These are phyloP conservation scores for Fraxinus americana DNA, from an alignment of 257 asterid genomes.

Conservation along the genomic window DNA sequence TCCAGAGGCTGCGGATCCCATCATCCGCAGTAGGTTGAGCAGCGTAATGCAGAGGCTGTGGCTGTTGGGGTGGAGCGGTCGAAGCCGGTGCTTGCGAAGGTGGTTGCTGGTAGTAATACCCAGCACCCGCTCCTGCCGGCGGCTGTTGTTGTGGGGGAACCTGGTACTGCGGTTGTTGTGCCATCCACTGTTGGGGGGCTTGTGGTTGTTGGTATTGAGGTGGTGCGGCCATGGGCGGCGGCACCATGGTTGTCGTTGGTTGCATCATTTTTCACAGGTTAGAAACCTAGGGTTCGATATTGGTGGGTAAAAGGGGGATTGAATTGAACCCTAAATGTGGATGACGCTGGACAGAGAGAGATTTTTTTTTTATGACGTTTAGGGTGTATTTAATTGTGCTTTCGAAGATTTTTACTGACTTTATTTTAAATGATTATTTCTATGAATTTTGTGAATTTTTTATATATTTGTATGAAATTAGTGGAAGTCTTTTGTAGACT, in stretches of 20 bases:
- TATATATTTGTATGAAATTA: no score
- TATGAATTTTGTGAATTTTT: no score
- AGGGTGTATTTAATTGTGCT: no score
- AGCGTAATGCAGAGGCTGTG: conserved; percentile 41
- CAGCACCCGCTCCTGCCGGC: conserved; percentile 39
- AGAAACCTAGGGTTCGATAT: background rate
- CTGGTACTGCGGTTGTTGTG: conserved; percentile 52
- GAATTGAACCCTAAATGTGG: background rate
- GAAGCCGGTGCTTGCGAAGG: conserved; percentile 34
- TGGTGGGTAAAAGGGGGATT: background rate
- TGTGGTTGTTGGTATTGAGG: conserved; percentile 46
- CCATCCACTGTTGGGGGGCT: conserved; percentile 58
- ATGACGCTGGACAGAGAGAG: background rate
- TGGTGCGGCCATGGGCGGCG: conserved; percentile 58
- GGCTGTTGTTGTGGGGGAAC: conserved; percentile 64
- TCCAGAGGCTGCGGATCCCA: conserved; percentile 88
- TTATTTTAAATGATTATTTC: no score
- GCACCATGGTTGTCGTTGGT: conserved; percentile 58
- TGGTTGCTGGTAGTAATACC: conserved; percentile 66
- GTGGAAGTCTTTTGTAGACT: no score
- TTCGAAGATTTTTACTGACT: no score
- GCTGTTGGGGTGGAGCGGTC: conserved; percentile 41
- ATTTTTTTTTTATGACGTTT: background rate
- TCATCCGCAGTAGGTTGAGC: conserved; percentile 47
- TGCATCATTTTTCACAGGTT: conserved; percentile 45